phyloP scores from a whole-genome alignment of 192 early-diverging fungal genomes.

The Anaeromyces robustus region DNA sequence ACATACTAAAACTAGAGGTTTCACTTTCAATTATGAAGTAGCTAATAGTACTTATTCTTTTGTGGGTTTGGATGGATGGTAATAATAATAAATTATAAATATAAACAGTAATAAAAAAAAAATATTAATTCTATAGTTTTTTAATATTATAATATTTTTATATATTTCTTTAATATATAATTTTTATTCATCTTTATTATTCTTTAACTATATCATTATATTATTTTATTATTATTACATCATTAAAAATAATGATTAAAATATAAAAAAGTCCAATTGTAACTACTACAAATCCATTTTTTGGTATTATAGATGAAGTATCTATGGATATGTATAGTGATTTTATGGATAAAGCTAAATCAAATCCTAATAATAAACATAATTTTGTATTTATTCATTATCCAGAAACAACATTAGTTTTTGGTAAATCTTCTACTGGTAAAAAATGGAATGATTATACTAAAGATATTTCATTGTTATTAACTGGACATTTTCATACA shows the following conservation, averaged over 20 bases:
- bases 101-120: background rate
- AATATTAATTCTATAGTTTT: too few relatives aligned
- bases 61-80: background rate
- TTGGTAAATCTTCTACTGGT: background rate
- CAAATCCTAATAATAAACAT: background rate
- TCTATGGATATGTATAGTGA: background rate
- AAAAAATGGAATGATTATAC: slow-evolving; percentile 22
- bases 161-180: too few relatives aligned
- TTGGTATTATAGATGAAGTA: background rate
- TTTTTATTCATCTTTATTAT: too few relatives aligned
- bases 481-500: slow-evolving; percentile 79
- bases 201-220: too few relatives aligned
- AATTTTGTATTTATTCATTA: background rate
- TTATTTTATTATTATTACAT: too few relatives aligned
- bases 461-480: slow-evolving; percentile 47
- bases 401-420: background rate
- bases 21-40: slow-evolving; percentile 22
- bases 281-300: background rate
- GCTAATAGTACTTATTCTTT: background rate
- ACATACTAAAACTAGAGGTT: slow-evolving; percentile 26
- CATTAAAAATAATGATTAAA: too few relatives aligned
- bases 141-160: too few relatives aligned
- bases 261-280: background rate
- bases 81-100: background rate
- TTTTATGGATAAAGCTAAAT: background rate